These are phyloP conservation scores for Plantago rigida DNA, from an alignment of 305 asterid genomes.

Conservation along the genomic window DNA sequence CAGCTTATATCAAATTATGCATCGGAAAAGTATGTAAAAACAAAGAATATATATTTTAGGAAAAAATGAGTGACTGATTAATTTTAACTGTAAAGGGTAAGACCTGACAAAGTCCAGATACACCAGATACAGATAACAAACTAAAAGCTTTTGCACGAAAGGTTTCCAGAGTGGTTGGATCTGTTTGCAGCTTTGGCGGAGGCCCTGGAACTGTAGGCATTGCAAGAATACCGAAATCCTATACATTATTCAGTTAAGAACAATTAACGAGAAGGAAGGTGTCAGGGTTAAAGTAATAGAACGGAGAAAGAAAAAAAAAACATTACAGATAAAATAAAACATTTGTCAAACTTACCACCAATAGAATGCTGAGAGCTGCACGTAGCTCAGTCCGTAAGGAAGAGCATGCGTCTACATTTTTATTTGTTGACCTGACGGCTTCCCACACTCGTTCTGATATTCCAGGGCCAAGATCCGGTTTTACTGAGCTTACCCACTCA, in stretches of 20 bases:
- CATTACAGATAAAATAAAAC: not conserved
- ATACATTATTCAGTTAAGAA: not conserved
- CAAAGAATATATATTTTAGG: no score
- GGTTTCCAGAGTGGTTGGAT: constrained; percentile 44
- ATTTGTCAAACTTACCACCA: constrained; percentile 42
- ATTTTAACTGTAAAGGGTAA: not conserved
- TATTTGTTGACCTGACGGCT: constrained; percentile 51
- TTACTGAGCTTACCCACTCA: constrained; percentile 60
- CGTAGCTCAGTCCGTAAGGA: constrained; percentile 48
- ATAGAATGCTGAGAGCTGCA: constrained; percentile 49
- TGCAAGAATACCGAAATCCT: constrained; percentile 66
- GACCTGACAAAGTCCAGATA: constrained; percentile 91
- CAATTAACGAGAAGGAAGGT: not conserved
- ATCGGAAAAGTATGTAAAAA: not conserved
- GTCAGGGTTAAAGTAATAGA: not conserved
- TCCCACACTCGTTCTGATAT: constrained; percentile 68
- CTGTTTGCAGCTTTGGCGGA: constrained; percentile 70
- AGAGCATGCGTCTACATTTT: constrained; percentile 39
- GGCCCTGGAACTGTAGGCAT: constrained; percentile 86
- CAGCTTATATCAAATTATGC: constrained; percentile 4
- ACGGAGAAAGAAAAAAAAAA: not conserved
- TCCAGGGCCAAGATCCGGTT: constrained; percentile 72
- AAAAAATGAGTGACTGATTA: not conserved
- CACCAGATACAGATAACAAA: constrained; percentile 74
- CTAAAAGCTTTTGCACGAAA: constrained; percentile 85